Conservation (phyloP, 257 asterid species). For the Linderniella brevidens region DNA sequence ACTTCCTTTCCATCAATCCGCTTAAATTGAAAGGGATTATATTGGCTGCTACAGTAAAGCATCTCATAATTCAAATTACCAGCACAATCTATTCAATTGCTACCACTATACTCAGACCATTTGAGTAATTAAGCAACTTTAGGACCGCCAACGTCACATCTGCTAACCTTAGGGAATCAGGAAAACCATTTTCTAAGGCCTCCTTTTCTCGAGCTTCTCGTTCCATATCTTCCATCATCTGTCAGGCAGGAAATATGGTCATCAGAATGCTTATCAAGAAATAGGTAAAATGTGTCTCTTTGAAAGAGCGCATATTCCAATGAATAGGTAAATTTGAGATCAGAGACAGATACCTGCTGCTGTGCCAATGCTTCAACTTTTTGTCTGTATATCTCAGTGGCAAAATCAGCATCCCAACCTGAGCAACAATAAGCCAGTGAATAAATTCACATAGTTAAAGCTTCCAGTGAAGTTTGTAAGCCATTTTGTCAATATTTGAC, state of each 20-base stretch:
- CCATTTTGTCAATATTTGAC: too few species aligned
- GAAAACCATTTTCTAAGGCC: slow-evolving; percentile 51
- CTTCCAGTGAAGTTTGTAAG: too few species aligned
- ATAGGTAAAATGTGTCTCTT: slow-evolving; percentile 2
- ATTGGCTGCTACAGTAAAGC: too few species aligned
- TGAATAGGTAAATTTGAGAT: slow-evolving; percentile 2
- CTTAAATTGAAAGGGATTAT: too few species aligned
- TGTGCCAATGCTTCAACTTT: slow-evolving; percentile 86
- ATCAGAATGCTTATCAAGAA: slow-evolving; percentile 8
- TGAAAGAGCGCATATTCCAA: background rate
- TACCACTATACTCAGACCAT: too few species aligned
- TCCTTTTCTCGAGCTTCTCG: slow-evolving; percentile 85
- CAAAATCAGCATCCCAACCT: slow-evolving; percentile 99
- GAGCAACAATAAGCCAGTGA: slow-evolving; percentile 17
- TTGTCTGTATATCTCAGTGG: slow-evolving; percentile 85
- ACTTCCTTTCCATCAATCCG: too few species aligned
- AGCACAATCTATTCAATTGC: too few species aligned
- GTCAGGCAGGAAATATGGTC: slow-evolving; percentile 12
- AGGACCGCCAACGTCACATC: too few species aligned
- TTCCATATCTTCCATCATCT: slow-evolving; percentile 81
- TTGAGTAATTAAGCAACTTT: too few species aligned
- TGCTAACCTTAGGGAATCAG: slow-evolving; percentile 49
- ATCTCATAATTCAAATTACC: too few species aligned
- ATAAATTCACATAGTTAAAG: too few species aligned
- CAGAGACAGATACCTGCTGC: slow-evolving; percentile 46